These are phyloP conservation scores for Nigrograna mackinnonii DNA, from an alignment of 2,329 filamentous ascomycete species.

Conservation along the genomic window DNA sequence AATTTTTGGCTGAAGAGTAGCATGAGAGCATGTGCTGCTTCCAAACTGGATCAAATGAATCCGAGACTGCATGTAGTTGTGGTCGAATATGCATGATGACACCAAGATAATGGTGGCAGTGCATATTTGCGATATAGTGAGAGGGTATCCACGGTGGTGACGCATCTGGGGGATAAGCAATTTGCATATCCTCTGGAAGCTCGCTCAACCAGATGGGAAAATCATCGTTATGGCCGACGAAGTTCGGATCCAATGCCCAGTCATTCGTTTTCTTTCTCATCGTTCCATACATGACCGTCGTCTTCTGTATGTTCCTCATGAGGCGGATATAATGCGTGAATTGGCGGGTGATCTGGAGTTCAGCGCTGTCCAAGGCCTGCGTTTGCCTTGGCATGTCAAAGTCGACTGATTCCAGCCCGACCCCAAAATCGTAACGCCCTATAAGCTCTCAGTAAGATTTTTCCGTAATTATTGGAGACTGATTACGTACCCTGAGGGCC, in stretches of 20 bases:
- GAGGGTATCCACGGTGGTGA: conserved; percentile 83
- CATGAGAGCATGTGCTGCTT: conserved; percentile 86
- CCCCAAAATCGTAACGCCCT: conserved; percentile 75
- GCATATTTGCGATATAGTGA: conserved; percentile 86
- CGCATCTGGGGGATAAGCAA: conserved; percentile 77
- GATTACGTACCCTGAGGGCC: conserved; percentile 76
- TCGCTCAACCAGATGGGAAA: conserved; percentile 76
- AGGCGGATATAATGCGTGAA: conserved; percentile 81
- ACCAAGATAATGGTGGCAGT: conserved; percentile 84
- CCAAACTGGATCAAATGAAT: conserved; percentile 79
- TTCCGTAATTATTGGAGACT: background rate
- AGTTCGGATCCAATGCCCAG: conserved; percentile 85
- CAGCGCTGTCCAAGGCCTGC: conserved; percentile 71
- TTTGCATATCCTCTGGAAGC: conserved; percentile 75
- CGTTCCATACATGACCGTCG: conserved; percentile 74
- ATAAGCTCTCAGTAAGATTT: conserved; percentile 10
- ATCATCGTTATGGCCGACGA: conserved; percentile 77
- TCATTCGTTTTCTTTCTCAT: conserved; percentile 77
- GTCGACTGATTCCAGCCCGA: conserved; percentile 76
- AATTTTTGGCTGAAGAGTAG: conserved; percentile 79
- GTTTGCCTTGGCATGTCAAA: conserved; percentile 67
- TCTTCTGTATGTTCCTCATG: conserved; percentile 75
- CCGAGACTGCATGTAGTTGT: conserved; percentile 74
- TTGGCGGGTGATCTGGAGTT: conserved; percentile 78
- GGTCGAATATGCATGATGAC: conserved; percentile 87